Base-by-base conservation (phyloP, 1,139 yeast genomes). In the Suhomyces coccinellae region DNA sequence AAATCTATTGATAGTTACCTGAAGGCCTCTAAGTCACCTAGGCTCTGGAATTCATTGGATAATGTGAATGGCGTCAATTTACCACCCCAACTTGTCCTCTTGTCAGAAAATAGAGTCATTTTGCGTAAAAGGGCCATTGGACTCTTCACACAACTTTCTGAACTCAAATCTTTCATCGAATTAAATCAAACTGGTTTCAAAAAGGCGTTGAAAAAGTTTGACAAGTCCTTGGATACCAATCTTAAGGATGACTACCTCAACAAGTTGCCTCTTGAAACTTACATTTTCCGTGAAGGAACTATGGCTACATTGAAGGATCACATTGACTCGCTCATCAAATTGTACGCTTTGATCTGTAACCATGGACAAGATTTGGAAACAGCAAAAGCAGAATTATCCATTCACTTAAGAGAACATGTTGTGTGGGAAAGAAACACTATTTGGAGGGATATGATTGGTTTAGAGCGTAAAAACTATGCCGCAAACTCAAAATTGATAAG, bases 391-490 rank as follows among this genome's bases (percentile, higher is more conserved):
- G 84, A 80, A 53, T 68, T 84, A 51, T 80, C 83, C 42, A 75
- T 84, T 4, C 83, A 78, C 55, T 67, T 84, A 48, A 76, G 87
- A 58, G 89, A 84, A 51, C 87, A 83, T 57, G 85, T 84, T 42
- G 87, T 84, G 9, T 84, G 88, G 85, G 88, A 83, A 61, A 72
- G 88, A 65, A 80, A 82, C 50, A 83, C 87, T 0, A 83, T 83
- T 6, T 83, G 88, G 88, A 78, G 83, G 57, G 87, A 83, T 57
- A 61, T 61, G 65, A 62, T 61, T 38, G 66, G 65, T 1, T 52
- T 61, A 49, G 66, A 62, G 32, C 49, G 65, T 26, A 62, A 62
- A 36, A 53, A 60, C 1, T 57, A 61, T 47, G 78, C 78, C 7
- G 78, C 79, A 6, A 67, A 62, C 43, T 54, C 66, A 2, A 55